These are phyloP conservation scores for Dictyostelium purpureum DNA, from an alignment of 78 protist species.

Conservation along the genomic window DNA sequence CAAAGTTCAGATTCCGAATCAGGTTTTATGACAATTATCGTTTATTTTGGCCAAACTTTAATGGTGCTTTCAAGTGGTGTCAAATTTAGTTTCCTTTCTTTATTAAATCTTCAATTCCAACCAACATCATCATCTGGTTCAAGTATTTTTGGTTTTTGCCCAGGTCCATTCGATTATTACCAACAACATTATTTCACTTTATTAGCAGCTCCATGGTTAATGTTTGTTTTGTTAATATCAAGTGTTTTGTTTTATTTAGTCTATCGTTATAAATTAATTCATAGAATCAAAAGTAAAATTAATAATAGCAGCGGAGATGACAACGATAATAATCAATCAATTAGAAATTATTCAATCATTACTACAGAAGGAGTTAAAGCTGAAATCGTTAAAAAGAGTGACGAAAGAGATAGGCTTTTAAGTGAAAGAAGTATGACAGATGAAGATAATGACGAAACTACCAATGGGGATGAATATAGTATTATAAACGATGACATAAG, in stretches of 20 bases:
- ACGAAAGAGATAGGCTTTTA: background rate
- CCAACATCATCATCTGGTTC: background rate
- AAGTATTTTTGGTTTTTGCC: slow-evolving; percentile 27
- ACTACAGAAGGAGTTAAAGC: background rate
- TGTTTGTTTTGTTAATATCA: background rate
- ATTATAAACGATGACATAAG: too few species aligned
- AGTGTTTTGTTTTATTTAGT: background rate
- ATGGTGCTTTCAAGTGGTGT: slow-evolving; percentile 36
- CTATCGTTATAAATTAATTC: background rate
- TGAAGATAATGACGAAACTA: background rate
- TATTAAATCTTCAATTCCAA: slow-evolving; percentile 4
- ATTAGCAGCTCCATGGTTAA: background rate
- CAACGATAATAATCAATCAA: background rate
- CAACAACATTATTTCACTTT: slow-evolving; percentile 32
- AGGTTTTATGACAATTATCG: slow-evolving; percentile 49
- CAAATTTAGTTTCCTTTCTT: slow-evolving; percentile 6
- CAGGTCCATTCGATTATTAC: slow-evolving; percentile 66
- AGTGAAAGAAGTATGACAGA: background rate
- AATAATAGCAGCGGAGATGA: background rate
- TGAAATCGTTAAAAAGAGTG: background rate
- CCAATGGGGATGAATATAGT: background rate
- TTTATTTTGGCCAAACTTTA: slow-evolving; percentile 53
- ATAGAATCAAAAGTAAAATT: background rate
- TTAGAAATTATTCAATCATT: background rate
- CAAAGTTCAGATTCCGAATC: slow-evolving; percentile 46